phyloP scores from a whole-genome alignment of 148 eudicot genomes.

The Rhododendron williamsianum region DNA sequence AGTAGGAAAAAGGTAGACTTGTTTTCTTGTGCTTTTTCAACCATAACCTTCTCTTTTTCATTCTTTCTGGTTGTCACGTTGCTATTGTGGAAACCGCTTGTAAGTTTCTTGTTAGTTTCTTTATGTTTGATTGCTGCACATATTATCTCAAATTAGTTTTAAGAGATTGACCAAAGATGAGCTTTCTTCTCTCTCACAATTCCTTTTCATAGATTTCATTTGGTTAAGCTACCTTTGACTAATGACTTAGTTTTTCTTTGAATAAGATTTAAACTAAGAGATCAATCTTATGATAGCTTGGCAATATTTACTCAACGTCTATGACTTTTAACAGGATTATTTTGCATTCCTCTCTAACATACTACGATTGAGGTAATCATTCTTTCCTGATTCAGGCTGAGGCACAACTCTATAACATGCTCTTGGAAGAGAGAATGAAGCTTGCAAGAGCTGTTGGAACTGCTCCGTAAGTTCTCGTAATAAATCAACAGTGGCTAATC shows the following conservation, averaged over 20 bases:
- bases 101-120: background rate
- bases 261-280: background rate
- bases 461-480: slow-evolving; percentile 65
- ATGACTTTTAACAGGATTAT: background rate
- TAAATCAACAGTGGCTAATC: background rate
- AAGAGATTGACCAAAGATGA: background rate
- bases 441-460: slow-evolving; percentile 66
- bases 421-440: slow-evolving; percentile 70
- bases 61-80: background rate
- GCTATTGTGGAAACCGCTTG: background rate
- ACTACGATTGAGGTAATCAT: background rate
- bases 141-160: background rate
- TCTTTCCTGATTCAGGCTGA: slow-evolving; percentile 42
- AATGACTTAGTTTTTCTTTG: background rate
- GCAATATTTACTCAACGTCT: background rate
- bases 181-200: background rate
- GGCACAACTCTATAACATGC: slow-evolving; percentile 49
- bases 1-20: background rate
- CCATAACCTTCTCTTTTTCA: background rate
- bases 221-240: background rate
- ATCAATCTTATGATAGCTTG: background rate
- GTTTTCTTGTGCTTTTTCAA: background rate
- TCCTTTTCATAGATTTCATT: background rate
- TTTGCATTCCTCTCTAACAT: background rate
- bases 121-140: background rate